Conservation (phyloP, 768 basidiomycete species). For the Neoboletus brunneissimus region DNA sequence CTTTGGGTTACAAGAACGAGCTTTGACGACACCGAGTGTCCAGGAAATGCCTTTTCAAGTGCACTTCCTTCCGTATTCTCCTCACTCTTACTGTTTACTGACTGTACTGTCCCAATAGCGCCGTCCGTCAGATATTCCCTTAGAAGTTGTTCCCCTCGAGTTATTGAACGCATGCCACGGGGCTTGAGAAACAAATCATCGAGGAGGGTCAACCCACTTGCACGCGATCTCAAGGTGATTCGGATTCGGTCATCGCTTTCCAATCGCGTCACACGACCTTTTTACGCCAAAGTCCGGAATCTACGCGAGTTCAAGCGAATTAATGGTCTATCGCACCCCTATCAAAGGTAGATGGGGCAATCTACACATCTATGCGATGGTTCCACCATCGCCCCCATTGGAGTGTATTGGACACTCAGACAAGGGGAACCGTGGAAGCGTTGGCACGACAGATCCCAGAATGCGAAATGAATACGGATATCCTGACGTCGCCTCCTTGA, state of each 20-base stretch:
- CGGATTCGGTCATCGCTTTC: not conserved
- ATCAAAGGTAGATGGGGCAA: not conserved
- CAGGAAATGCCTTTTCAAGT: not conserved
- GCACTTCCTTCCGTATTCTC: not conserved
- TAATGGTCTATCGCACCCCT: not conserved
- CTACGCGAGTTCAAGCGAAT: not conserved
- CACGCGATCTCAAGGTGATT: not conserved
- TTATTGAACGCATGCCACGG: not conserved
- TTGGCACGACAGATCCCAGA: too few relatives aligned
- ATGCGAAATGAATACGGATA: too few relatives aligned
- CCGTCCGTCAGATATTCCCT: not conserved
- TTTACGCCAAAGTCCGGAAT: not conserved
- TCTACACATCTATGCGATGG: too few relatives aligned
- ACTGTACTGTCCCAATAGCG: not conserved
- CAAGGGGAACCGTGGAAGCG: too few relatives aligned
- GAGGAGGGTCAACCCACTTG: not conserved
- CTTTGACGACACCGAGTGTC: too few relatives aligned
- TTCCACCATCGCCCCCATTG: too few relatives aligned
- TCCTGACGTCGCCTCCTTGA: too few relatives aligned
- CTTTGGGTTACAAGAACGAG: too few relatives aligned
- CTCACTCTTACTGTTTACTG: not conserved
- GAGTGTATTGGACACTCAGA: too few relatives aligned
- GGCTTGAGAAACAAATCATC: not conserved
- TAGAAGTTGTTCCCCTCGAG: too few relatives aligned
- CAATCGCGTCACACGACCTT: not conserved